phyloP scores from a whole-genome alignment of 345 rosid species.

The Eucalyptus pauciflora region DNA sequence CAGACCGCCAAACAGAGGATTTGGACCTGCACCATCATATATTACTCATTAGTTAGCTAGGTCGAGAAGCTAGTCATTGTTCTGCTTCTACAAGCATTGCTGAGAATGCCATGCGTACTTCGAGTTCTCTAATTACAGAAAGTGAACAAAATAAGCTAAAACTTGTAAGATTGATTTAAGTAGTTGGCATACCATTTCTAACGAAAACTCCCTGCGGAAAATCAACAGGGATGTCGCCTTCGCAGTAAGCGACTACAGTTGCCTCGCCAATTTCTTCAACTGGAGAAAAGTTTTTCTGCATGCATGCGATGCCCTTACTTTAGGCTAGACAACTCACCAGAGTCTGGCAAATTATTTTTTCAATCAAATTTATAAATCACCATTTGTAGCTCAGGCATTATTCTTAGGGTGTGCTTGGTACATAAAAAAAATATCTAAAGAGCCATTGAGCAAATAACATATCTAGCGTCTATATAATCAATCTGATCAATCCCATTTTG shows the following conservation, averaged over 20 bases:
- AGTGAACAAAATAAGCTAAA: constrained; percentile 1
- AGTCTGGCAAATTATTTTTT: neutral
- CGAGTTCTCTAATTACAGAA: neutral
- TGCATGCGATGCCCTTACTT: neutral
- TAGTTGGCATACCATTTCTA: constrained; percentile 18
- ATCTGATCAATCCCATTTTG: neutral
- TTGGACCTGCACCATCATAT: constrained; percentile 26
- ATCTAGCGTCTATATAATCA: neutral
- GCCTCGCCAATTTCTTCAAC: constrained; percentile 21
- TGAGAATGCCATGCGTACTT: neutral
- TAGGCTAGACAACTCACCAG: neutral
- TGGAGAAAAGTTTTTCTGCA: constrained; percentile 35
- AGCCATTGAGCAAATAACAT: neutral
- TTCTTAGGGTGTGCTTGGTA: neutral
- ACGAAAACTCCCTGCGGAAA: constrained; percentile 22
- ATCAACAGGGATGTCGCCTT: constrained; percentile 16
- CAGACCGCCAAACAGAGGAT: constrained; percentile 36
- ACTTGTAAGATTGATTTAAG: neutral
- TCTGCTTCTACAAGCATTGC: neutral
- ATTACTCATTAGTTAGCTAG: neutral
- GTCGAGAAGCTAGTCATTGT: neutral
- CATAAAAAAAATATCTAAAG: neutral
- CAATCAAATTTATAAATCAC: neutral
- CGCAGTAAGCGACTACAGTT: neutral
- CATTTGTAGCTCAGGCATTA: neutral